Conservation (phyloP, 2,329 filamentous ascomycete species). For the Nemania sp. region DNA sequence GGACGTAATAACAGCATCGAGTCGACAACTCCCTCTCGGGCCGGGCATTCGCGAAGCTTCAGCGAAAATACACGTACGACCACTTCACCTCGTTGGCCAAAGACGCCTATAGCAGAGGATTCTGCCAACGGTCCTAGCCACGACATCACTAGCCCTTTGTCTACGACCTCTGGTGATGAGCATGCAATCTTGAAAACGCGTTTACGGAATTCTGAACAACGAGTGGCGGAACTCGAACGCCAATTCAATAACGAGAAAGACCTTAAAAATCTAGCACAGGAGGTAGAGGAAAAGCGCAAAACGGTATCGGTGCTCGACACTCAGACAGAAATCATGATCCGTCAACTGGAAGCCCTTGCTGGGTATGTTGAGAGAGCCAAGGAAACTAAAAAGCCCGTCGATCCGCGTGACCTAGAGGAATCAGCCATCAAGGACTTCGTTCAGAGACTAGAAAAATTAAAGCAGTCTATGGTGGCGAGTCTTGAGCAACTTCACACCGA, state of each 20-base stretch:
- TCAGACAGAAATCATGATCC: slow-evolving; percentile 92
- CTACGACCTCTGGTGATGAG: slow-evolving; percentile 65
- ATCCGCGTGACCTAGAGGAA: slow-evolving; percentile 81
- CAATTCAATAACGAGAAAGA: slow-evolving; percentile 70
- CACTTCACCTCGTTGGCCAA: slow-evolving; percentile 70
- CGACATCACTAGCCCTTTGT: slow-evolving; percentile 74
- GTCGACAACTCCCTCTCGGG: slow-evolving; percentile 48
- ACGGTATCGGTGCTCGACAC: slow-evolving; percentile 94
- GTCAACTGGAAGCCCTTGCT: slow-evolving; percentile 85
- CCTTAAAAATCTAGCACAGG: slow-evolving; percentile 78
- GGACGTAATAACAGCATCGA: slow-evolving; percentile 84
- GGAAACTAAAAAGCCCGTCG: slow-evolving; percentile 76
- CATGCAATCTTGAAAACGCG: slow-evolving; percentile 71
- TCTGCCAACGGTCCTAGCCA: slow-evolving; percentile 50
- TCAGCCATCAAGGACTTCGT: slow-evolving; percentile 91
- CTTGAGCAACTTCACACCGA: slow-evolving; percentile 68
- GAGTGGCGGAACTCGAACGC: slow-evolving; percentile 83
- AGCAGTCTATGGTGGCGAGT: slow-evolving; percentile 58
- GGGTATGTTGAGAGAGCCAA: slow-evolving; percentile 88
- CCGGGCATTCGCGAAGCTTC: slow-evolving; percentile 62
- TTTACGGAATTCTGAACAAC: slow-evolving; percentile 77
- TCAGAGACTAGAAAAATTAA: slow-evolving; percentile 67
- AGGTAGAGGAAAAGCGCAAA: slow-evolving; percentile 88
- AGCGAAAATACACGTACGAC: slow-evolving; percentile 69
- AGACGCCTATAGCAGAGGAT: slow-evolving; percentile 65